Evolutionary conservation across 192 early-diverging fungal genomes (phyloP), one percentile per base, ranked within the genome.

Genomic region (Cladochytrium replicatum): DNA sequence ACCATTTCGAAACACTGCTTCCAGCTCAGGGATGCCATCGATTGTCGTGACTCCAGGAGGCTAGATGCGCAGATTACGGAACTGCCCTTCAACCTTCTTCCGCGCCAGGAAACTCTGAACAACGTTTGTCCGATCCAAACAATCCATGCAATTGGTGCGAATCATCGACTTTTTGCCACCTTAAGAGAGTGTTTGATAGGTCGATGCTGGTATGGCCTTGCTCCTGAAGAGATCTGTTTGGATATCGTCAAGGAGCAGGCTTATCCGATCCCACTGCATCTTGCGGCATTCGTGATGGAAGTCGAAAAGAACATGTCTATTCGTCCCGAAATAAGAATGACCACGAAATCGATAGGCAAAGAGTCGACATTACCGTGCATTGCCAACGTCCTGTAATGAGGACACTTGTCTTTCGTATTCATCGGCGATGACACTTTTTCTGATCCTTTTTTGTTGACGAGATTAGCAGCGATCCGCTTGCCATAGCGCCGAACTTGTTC

Each of bases 121-220:
- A 23, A 99, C 94, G 57, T 99, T 99, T 23, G 97, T 99, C 52
- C 97, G 83, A 59, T 99, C 97, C 29, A 99, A 67, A 61, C 97
- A 99, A 67, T 99, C 97, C 86, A 99, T 95, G 66, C 97, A 99
- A 63, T 99, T 99, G 2, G 93, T 85, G 41, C 97, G 84, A 26
- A 92, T 68, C 8, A 95, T 83, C 6, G 87, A 89, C 2, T 62
- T 68, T 52, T 99, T n/a, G n/a, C n/a, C n/a, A n/a, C n/a, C n/a
- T n/a, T n/a, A n/a, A n/a, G n/a, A n/a, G n/a, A n/a, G n/a, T n/a
- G n/a, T n/a, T n/a, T n/a, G n/a, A n/a, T n/a, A n/a, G n/a, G n/a
- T n/a, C n/a, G n/a, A n/a, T n/a, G n/a, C n/a, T n/a, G n/a, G n/a
- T n/a, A n/a, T n/a, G n/a, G n/a, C n/a, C n/a, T n/a, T n/a, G n/a